Conservation (phyloP, 2,329 filamentous ascomycete species). For the Fonsecaea monophora region DNA sequence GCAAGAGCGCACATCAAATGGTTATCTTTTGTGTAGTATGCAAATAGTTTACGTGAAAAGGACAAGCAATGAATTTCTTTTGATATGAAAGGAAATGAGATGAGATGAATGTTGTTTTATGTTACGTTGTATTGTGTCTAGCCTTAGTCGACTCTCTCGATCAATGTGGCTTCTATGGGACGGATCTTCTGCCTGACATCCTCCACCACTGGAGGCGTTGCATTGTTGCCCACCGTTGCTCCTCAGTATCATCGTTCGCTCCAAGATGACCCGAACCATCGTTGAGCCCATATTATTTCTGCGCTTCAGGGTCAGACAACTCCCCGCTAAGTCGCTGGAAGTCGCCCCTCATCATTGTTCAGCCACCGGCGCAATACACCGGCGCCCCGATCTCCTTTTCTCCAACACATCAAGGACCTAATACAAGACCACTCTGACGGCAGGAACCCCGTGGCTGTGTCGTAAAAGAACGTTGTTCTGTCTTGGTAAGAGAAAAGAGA, state of each 20-base stretch:
- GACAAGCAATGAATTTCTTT: constrained; percentile 4
- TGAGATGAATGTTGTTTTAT: too few species aligned
- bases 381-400: constrained; percentile 17
- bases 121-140: too few species aligned
- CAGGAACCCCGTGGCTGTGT: constrained; percentile 18
- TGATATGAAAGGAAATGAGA: background rate
- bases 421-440: background rate
- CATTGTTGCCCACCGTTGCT: background rate
- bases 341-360: constrained; percentile 10
- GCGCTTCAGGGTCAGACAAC: too few species aligned
- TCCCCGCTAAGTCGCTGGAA: background rate
- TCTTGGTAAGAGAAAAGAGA: background rate
- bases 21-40: constrained; percentile 28
- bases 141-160: too few species aligned
- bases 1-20: background rate
- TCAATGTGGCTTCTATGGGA: background rate
- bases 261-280: constrained; percentile 12
- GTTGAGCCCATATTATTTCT: background rate
- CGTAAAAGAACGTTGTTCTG: background rate
- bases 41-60: constrained; percentile 12
- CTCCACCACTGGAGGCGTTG: too few species aligned
- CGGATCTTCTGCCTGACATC: background rate
- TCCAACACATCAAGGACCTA: constrained; percentile 20
- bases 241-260: background rate
- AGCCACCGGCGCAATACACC: constrained; percentile 15